These are phyloP conservation scores for Penicillium brevicompactum DNA, from an alignment of 2,329 filamentous ascomycete genomes.

Conservation along the genomic window DNA sequence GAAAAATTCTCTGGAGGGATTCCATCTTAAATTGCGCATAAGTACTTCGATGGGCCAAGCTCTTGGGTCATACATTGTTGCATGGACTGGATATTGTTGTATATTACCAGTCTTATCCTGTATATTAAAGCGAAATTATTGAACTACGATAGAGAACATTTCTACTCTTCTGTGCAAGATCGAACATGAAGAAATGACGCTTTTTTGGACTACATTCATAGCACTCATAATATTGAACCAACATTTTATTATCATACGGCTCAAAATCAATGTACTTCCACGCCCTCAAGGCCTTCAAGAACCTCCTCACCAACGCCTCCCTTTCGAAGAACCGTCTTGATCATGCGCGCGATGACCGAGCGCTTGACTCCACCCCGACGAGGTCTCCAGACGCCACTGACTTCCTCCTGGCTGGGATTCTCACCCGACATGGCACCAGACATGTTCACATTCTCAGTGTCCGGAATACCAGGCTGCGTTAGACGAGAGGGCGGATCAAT, in stretches of 20 bases:
- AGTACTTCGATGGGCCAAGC: neutral
- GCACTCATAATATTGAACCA: neutral
- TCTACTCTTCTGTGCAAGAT: slow-evolving; percentile 11
- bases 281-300: slow-evolving; percentile 72
- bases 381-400: slow-evolving; percentile 77
- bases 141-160: slow-evolving; percentile 4
- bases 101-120: slow-evolving; percentile 7
- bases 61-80: neutral
- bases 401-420: slow-evolving; percentile 58
- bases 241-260: neutral
- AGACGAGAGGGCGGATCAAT: slow-evolving; percentile 74
- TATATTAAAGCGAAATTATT: slow-evolving; percentile 13
- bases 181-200: slow-evolving; percentile 4
- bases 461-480: slow-evolving; percentile 70
- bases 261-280: slow-evolving; percentile 47
- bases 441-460: slow-evolving; percentile 62
- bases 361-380: slow-evolving; percentile 82
- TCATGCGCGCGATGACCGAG: slow-evolving; percentile 69
- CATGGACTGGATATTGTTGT: neutral
- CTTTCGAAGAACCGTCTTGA: slow-evolving; percentile 73
- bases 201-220: slow-evolving; percentile 13
- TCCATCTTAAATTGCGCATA: neutral
- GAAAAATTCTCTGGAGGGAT: neutral
- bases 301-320: slow-evolving; percentile 86
- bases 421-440: slow-evolving; percentile 40